These are phyloP conservation scores for Ogataea zsoltii DNA, from an alignment of 805 yeast species.

Conservation along the genomic window DNA sequence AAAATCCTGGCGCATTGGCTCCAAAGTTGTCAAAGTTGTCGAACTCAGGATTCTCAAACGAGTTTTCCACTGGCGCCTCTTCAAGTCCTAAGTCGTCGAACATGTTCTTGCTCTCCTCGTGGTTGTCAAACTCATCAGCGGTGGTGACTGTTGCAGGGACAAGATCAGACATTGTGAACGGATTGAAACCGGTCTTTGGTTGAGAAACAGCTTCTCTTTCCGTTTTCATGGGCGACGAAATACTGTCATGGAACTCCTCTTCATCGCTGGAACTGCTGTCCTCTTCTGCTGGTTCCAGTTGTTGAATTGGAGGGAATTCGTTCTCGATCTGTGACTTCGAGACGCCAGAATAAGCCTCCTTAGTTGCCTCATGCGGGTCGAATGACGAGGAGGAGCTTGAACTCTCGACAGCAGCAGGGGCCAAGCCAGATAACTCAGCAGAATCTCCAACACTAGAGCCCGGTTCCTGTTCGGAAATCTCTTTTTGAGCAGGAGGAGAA, in stretches of 20 bases:
- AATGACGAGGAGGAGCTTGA: conserved; percentile 1
- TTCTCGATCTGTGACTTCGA: conserved; percentile 29
- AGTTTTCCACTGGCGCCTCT: conserved; percentile 32
- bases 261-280: conserved; percentile 44
- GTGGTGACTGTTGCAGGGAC: conserved; percentile 22
- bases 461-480: not conserved
- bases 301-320: conserved; percentile 66
- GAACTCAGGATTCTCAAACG: conserved; percentile 35
- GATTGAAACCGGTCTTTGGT: conserved; percentile 22
- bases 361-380: not conserved
- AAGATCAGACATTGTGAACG: conserved; percentile 21
- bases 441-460: not conserved
- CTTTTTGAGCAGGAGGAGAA: conserved; percentile 13
- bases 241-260: conserved; percentile 42
- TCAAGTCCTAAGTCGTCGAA: conserved; percentile 39
- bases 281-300: conserved; percentile 50
- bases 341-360: not conserved
- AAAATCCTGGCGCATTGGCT: conserved; percentile 27
- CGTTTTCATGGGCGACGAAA: conserved; percentile 17
- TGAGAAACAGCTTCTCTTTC: not conserved
- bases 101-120: conserved; percentile 15
- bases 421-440: not conserved
- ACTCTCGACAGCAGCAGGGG: not conserved
- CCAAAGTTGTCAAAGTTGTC: conserved; percentile 37
- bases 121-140: conserved; percentile 22